These are phyloP conservation scores for Apophysomyces ossiformis DNA, from an alignment of 371 early-diverging fungal species.

Conservation along the genomic window DNA sequence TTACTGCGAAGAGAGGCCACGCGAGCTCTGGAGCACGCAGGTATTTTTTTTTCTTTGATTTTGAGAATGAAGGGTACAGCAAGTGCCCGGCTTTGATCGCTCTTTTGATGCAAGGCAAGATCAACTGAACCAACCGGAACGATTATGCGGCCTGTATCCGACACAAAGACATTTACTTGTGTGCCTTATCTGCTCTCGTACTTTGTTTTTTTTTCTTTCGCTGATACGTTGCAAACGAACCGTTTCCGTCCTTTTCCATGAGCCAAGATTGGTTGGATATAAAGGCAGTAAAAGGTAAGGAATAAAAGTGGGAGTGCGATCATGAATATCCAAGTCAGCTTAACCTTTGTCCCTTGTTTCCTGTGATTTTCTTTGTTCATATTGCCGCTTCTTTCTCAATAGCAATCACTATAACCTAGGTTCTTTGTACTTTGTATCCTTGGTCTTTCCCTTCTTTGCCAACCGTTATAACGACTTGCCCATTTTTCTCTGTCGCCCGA, in stretches of 20 bases:
- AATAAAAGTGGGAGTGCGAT: too few relatives aligned
- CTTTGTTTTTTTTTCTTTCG: not conserved
- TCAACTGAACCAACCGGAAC: not conserved
- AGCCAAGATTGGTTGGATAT: not conserved
- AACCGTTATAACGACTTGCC: too few relatives aligned
- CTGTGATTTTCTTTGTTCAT: too few relatives aligned
- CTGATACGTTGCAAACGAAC: not conserved
- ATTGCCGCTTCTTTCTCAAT: too few relatives aligned
- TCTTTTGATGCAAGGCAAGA: too few relatives aligned
- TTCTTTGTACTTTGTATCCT: too few relatives aligned
- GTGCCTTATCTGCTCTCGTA: not conserved
- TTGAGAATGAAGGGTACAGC: not conserved
- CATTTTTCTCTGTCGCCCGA: too few relatives aligned
- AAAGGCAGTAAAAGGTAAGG: not conserved
- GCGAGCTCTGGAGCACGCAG: not conserved
- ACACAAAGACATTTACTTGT: not conserved
- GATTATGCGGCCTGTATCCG: not conserved
- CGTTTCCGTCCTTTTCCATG: not conserved
- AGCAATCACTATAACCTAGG: too few relatives aligned
- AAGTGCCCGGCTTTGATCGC: too few relatives aligned
- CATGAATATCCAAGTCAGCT: too few relatives aligned
- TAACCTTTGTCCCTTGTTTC: too few relatives aligned
- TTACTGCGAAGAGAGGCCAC: not conserved
- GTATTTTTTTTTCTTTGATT: not conserved
- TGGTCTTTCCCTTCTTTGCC: too few relatives aligned